Conservation (phyloP, 179 eudicot genomes). For the Pouteria campechiana region DNA sequence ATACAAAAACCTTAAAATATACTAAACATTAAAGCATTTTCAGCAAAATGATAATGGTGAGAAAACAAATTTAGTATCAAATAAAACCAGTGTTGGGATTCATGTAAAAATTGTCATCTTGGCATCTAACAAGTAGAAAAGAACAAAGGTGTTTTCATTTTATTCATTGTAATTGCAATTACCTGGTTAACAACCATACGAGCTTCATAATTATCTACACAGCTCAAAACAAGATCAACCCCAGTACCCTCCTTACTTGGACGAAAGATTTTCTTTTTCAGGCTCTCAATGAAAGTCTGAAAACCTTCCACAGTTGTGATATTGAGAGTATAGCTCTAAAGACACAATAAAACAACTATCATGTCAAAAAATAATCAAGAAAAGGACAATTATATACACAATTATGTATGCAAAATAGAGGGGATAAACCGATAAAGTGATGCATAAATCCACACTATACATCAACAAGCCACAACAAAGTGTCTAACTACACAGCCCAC, state of each 20-base stretch:
- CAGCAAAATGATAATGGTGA: background rate
- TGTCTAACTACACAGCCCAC: no score
- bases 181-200: slow-evolving; percentile 99
- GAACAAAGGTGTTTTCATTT: background rate
- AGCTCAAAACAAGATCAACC: slow-evolving; percentile 93
- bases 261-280: slow-evolving; percentile 55
- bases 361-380: background rate
- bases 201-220: slow-evolving; percentile 98
- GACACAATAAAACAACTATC: slow-evolving; percentile 4
- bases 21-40: no score
- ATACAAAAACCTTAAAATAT: no score
- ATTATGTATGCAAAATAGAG: no score
- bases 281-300: slow-evolving; percentile 80
- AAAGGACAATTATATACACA: background rate
- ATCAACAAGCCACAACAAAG: no score
- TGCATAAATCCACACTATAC: no score
- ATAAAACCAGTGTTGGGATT: no score
- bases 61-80: background rate
- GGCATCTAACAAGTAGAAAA: no score
- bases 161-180: slow-evolving; percentile 1
- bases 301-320: slow-evolving; percentile 92
- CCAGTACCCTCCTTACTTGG: slow-evolving; percentile 69
- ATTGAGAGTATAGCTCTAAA: slow-evolving; percentile 84
- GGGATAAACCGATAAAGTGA: no score
- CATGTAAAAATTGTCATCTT: no score